Conservation (phyloP, 2,329 filamentous ascomycete genomes). For the Ambrosiella xylebori region DNA sequence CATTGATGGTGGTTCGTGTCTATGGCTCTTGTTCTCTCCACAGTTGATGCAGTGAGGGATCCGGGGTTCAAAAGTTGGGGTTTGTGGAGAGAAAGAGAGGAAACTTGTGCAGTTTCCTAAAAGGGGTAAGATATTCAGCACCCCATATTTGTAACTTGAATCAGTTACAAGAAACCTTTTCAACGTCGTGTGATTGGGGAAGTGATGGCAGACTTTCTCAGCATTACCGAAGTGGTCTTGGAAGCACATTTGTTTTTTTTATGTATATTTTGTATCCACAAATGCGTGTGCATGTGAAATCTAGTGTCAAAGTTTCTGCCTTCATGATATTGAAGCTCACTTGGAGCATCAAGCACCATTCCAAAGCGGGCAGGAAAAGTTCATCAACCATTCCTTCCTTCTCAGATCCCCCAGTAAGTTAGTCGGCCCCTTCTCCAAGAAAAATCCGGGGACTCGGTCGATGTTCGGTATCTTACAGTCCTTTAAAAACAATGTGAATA, state of each 20-base stretch:
- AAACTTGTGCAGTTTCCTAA: not conserved
- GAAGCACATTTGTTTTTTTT: too few species aligned
- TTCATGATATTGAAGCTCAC: too few species aligned
- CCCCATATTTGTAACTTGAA: too few species aligned
- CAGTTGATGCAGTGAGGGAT: not conserved
- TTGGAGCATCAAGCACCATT: not conserved
- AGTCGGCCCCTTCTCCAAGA: not conserved
- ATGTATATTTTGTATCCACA: too few species aligned
- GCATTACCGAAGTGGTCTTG: too few species aligned
- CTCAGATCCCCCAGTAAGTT: not conserved
- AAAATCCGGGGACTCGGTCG: not conserved
- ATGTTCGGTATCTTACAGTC: not conserved
- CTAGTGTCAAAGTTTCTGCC: too few species aligned
- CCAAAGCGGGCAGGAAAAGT: not conserved
- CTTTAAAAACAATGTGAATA: not conserved
- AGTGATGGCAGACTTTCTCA: too few species aligned
- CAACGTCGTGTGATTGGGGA: too few species aligned
- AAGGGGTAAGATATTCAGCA: too few species aligned
- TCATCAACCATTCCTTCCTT: not conserved
- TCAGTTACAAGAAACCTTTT: too few species aligned
- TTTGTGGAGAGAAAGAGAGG: not conserved
- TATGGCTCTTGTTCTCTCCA: not conserved
- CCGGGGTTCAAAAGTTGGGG: not conserved
- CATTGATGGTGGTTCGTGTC: not conserved
- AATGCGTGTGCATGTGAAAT: too few species aligned